A percentile compares a stretch with the other conserved stretches of the same genome.
phyloP scores from a whole-genome alignment of 768 basidiomycete genomes.

The Exidia glandulosa region DNA sequence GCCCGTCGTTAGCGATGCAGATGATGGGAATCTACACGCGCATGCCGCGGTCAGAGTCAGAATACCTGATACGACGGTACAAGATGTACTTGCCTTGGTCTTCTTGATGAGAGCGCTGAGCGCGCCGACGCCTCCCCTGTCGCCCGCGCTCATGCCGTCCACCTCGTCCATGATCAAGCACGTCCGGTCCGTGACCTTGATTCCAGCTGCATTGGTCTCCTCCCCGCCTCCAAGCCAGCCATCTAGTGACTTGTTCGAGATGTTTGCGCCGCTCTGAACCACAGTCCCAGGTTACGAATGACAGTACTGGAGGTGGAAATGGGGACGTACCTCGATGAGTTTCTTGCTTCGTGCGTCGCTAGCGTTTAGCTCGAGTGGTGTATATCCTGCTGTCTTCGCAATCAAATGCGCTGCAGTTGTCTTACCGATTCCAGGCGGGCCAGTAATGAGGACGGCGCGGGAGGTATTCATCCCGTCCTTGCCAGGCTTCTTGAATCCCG shows the following conservation, averaged over 20 bases:
- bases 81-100: slow-evolving; percentile 48
- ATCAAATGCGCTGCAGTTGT: slow-evolving; percentile 92
- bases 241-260: slow-evolving; percentile 81
- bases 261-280: slow-evolving; percentile 71
- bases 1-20: slow-evolving; percentile 88
- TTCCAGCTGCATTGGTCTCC: slow-evolving; percentile 57
- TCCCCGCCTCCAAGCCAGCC: slow-evolving; percentile 61
- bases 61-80: not conserved
- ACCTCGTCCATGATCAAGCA: slow-evolving; percentile 99
- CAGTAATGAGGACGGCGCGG: slow-evolving; percentile 82
- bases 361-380: slow-evolving; percentile 91
- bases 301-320: not conserved
- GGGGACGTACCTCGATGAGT: slow-evolving; percentile 67
- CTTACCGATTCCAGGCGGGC: slow-evolving; percentile 95
- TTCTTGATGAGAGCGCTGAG: slow-evolving; percentile 87
- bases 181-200: slow-evolving; percentile 64
- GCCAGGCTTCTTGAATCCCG: slow-evolving; percentile 87
- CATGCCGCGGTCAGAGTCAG: not conserved
- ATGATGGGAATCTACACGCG: slow-evolving; percentile 91
- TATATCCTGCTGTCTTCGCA: slow-evolving; percentile 83
- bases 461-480: slow-evolving; percentile 80
- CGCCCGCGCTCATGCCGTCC: slow-evolving; percentile 97
- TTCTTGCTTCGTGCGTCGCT: slow-evolving; percentile 95
- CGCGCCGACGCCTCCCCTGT: slow-evolving; percentile 93
- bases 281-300: not conserved